Percentiles rank a stretch among this genome's conserved stretches.
Conservation (phyloP, 2,329 filamentous ascomycete species). For the Rugonectria rugulosa region DNA sequence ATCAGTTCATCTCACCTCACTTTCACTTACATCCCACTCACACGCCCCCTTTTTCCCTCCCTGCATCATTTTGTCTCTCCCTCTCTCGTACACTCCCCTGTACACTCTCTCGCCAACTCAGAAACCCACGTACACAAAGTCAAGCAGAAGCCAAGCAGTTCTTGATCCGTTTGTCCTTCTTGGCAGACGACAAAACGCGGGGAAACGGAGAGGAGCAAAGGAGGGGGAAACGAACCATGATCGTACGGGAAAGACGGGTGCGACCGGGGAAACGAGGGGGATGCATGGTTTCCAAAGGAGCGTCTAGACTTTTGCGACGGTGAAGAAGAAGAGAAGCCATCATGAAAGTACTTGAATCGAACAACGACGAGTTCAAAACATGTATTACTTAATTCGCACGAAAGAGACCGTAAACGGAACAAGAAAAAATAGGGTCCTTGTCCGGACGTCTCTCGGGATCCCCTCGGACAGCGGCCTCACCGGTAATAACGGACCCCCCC, state of each 20-base stretch:
- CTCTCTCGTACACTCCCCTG: not conserved
- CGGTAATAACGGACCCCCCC: too few relatives aligned
- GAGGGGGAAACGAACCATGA: slow-evolving; percentile 32
- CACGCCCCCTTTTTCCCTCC: too few relatives aligned
- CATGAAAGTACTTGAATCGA: not conserved
- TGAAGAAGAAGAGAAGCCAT: not conserved
- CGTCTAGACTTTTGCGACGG: too few relatives aligned
- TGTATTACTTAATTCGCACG: not conserved
- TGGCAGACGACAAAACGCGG: slow-evolving; percentile 32
- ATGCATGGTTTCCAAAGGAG: too few relatives aligned
- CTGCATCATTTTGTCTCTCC: too few relatives aligned
- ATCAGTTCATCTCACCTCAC: too few relatives aligned
- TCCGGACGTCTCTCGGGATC: slow-evolving; percentile 37
- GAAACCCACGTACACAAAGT: not conserved
- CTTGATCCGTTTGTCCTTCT: not conserved
- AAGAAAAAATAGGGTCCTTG: slow-evolving; percentile 22
- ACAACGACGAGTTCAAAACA: not conserved
- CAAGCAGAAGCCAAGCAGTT: slow-evolving; percentile 4
- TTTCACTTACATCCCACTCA: too few relatives aligned
- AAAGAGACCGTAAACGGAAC: too few relatives aligned
- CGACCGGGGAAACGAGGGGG: too few relatives aligned
- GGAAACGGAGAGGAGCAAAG: slow-evolving; percentile 38
- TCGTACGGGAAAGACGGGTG: slow-evolving; percentile 24
- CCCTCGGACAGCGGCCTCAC: slow-evolving; percentile 13
- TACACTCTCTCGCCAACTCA: not conserved